phyloP scores from a whole-genome alignment of 139 green algal genomes.

The Medakamo hakoo region DNA sequence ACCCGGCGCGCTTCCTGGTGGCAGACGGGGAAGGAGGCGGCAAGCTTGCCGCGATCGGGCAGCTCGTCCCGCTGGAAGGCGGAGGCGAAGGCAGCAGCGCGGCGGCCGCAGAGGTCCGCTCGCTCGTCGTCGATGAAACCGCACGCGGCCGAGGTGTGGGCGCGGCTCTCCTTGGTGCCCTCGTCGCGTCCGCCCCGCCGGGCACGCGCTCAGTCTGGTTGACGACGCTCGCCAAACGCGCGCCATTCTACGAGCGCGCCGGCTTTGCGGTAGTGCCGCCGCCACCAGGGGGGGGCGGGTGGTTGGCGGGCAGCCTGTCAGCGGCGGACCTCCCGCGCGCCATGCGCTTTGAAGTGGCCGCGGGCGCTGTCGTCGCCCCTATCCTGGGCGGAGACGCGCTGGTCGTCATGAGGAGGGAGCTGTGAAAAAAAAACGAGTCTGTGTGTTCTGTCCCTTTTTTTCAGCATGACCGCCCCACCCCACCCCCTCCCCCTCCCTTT shows the following conservation, averaged over 20 bases:
- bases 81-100: too few relatives aligned
- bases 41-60: not conserved
- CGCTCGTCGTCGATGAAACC: not conserved
- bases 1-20: slow-evolving; percentile 7
- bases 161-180: slow-evolving; percentile 3
- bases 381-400: slow-evolving; percentile 10
- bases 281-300: slow-evolving; percentile 3
- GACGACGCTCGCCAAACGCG: slow-evolving; percentile 8
- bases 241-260: slow-evolving; percentile 7
- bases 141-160: slow-evolving; percentile 10
- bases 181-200: not conserved
- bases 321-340: slow-evolving; percentile 5
- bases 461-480: too few relatives aligned
- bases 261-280: slow-evolving; percentile 7
- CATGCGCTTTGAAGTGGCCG: slow-evolving; percentile 13
- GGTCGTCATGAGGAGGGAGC: slow-evolving; percentile 4
- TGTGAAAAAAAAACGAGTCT: not conserved
- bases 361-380: slow-evolving; percentile 13
- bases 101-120: too few relatives aligned
- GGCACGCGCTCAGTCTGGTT: slow-evolving; percentile 5
- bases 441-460: too few relatives aligned
- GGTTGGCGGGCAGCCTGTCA: too few relatives aligned
- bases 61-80: not conserved
- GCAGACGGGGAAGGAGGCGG: not conserved
- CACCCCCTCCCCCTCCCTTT: too few relatives aligned